Evolutionary conservation across 2,329 filamentous ascomycete genomes (phyloP).

Genomic region (Colletotrichum costaricense): DNA sequence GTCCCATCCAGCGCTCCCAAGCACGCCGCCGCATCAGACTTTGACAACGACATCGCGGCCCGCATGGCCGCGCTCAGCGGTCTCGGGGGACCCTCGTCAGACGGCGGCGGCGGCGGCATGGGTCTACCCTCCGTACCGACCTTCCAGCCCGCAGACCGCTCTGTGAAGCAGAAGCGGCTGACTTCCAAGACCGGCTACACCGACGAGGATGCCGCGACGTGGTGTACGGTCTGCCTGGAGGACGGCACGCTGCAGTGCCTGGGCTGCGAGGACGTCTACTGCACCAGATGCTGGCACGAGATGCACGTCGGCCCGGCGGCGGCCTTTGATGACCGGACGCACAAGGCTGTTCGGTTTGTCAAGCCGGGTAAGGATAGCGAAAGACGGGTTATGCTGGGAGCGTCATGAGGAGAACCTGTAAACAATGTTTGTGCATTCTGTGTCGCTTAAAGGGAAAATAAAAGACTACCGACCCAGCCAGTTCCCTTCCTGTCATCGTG

Average conservation of each 20-base stretch:
- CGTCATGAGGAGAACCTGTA: constrained; percentile 38
- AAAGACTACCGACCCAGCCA: neutral
- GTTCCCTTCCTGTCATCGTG: neutral
- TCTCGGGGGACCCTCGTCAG: constrained; percentile 41
- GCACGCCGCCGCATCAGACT: constrained; percentile 47
- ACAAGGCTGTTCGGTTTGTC: constrained; percentile 73
- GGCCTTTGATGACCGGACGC: constrained; percentile 76
- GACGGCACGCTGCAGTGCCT: constrained; percentile 79
- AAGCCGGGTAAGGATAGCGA: constrained; percentile 47
- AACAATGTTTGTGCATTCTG: constrained; percentile 26
- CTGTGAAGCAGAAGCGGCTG: constrained; percentile 52
- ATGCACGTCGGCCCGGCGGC: constrained; percentile 79
- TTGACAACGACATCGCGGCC: constrained; percentile 59
- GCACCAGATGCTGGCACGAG: constrained; percentile 82
- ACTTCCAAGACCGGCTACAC: constrained; percentile 60
- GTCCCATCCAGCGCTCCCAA: constrained; percentile 55
- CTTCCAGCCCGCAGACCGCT: constrained; percentile 57
- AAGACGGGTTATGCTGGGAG: constrained; percentile 50
- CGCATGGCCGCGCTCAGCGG: constrained; percentile 64
- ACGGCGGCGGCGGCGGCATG: constrained; percentile 38
- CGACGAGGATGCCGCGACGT: constrained; percentile 79
- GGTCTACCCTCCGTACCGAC: constrained; percentile 62
- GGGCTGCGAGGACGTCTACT: constrained; percentile 83
- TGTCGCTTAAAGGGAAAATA: neutral
- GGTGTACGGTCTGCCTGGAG: constrained; percentile 87